Percentiles rank a stretch among this genome's conserved stretches.
These are phyloP conservation scores for Candida berthetii DNA, from an alignment of 805 yeast genomes.

Conservation along the genomic window DNA sequence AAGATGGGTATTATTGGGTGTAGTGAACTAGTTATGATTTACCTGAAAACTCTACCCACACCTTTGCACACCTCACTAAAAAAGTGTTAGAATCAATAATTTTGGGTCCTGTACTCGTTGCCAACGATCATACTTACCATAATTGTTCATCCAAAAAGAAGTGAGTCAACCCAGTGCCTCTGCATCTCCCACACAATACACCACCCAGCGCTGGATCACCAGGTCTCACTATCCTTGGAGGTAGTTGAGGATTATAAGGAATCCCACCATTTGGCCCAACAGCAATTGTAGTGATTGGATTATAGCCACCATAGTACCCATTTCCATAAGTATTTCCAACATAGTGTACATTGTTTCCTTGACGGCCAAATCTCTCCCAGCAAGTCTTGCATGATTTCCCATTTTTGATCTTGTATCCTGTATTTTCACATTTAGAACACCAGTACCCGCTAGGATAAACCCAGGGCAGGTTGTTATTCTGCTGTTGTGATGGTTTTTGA, in stretches of 20 bases:
- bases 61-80: neutral
- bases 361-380: conserved; percentile 53
- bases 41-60: conserved; percentile 1
- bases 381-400: conserved; percentile 67
- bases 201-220: conserved; percentile 84
- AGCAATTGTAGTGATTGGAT: conserved; percentile 4
- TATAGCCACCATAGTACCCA: conserved; percentile 3
- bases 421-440: conserved; percentile 69
- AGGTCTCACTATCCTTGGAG: conserved; percentile 48
- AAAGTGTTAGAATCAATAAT: neutral
- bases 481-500: too few relatives aligned
- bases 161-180: conserved; percentile 54
- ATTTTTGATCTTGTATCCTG: conserved; percentile 56
- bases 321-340: conserved; percentile 1
- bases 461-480: conserved; percentile 42
- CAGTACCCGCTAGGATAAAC: conserved; percentile 53
- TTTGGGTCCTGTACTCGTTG: neutral
- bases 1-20: too few relatives aligned
- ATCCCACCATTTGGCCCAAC: conserved; percentile 10
- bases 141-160: conserved; percentile 55
- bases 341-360: conserved; percentile 4
- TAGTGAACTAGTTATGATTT: too few relatives aligned
- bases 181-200: conserved; percentile 60
- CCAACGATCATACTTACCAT: conserved; percentile 59
- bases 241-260: conserved; percentile 2